Evolutionary conservation across 805 yeast genomes (phyloP).

Genomic region (Candida ovalis): DNA sequence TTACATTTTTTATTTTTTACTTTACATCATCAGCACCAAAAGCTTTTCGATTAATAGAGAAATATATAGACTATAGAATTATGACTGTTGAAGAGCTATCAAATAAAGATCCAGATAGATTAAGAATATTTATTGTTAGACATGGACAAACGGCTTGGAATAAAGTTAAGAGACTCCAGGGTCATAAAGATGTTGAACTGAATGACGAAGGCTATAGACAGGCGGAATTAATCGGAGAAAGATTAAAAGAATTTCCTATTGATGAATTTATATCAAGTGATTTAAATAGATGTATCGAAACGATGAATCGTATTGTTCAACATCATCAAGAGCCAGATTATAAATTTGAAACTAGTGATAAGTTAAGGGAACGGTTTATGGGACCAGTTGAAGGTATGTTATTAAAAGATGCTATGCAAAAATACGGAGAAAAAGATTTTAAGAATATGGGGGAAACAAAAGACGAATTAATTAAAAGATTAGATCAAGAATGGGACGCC

Average conservation of each 20-base stretch:
- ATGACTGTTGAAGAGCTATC: conserved; percentile 20
- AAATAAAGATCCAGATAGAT: conserved; percentile 14
- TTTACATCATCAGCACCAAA: no score
- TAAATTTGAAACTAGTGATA: conserved; percentile 33
- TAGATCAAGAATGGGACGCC: conserved; percentile 42
- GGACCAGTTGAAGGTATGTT: conserved; percentile 77
- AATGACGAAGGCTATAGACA: conserved; percentile 61
- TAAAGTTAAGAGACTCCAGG: conserved; percentile 66
- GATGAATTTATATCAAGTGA: conserved; percentile 53
- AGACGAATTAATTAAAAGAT: conserved; percentile 43
- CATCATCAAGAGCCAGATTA: conserved; percentile 13
- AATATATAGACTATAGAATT: no score
- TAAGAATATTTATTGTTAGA: conserved; percentile 57
- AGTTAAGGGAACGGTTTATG: conserved; percentile 71
- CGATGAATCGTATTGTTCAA: conserved; percentile 42
- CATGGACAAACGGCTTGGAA: conserved; percentile 86
- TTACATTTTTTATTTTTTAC: no score
- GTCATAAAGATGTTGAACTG: conserved; percentile 65
- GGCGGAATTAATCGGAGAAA: conserved; percentile 50
- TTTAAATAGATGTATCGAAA: conserved; percentile 56
- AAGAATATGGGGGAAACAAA: conserved; percentile 64
- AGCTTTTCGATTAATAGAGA: no score
- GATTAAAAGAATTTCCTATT: conserved; percentile 36
- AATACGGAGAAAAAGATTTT: conserved; percentile 50
- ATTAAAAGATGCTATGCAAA: conserved; percentile 56